Evolutionary conservation across 768 basidiomycete species (phyloP).

Genomic region (Mycena rebaudengoi): DNA sequence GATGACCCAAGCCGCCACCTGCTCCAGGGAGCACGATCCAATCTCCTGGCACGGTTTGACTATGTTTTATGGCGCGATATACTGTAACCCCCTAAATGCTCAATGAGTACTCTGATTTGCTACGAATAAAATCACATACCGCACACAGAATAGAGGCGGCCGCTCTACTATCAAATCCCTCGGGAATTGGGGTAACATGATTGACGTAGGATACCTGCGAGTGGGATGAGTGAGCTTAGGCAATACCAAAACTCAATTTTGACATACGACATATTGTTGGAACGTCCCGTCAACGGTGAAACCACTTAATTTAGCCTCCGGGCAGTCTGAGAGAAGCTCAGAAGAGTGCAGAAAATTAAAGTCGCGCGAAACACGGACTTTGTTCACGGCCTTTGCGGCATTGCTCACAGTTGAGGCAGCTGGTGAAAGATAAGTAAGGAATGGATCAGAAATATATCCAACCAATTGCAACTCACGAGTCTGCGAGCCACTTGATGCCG

Average conservation of each 20-base stretch:
- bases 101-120: neutral
- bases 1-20: constrained; percentile 85
- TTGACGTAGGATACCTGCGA: constrained; percentile 70
- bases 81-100: constrained; percentile 75
- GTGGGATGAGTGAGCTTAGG: neutral
- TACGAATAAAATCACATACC: constrained; percentile 44
- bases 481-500: constrained; percentile 84
- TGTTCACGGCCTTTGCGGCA: constrained; percentile 83
- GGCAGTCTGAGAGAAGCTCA: constrained; percentile 56
- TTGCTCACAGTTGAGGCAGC: constrained; percentile 76
- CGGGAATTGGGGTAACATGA: constrained; percentile 84
- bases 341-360: neutral
- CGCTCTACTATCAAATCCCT: constrained; percentile 65
- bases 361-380: constrained; percentile 49
- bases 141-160: constrained; percentile 85
- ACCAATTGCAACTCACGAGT: constrained; percentile 47
- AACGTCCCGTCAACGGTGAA: constrained; percentile 85
- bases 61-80: constrained; percentile 85
- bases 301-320: constrained; percentile 67
- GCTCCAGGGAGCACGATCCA: constrained; percentile 83
- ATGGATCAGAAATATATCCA: neutral
- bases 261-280: constrained; percentile 65
- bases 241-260: neutral
- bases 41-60: constrained; percentile 69
- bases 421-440: constrained; percentile 6